Base-by-base conservation (phyloP, 176 grass and related monocot genomes). In the Aegilops sharonensis region DNA sequence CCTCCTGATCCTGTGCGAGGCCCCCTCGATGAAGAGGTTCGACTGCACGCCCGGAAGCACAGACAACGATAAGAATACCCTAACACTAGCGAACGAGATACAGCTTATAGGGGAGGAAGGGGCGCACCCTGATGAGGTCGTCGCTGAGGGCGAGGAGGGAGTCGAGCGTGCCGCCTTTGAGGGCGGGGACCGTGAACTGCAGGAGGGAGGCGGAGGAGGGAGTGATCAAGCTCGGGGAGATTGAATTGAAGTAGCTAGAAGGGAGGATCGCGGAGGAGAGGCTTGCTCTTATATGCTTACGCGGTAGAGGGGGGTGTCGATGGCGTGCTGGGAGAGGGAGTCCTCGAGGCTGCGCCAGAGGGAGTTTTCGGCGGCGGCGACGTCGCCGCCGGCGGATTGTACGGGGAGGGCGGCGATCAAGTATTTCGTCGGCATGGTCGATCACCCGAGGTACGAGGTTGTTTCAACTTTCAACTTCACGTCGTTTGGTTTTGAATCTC, bases 101-200 rank as follows among this genome's bases (percentile, higher is more conserved):
- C 0, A 17, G 11, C n/a, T 45, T 73, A 5, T 27, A 30, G 39
- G n/a, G 37, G 11, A 72, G 40, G 37, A 47, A 6, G 40, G 12
- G 71, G 40, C 71, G 40, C 13, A 98, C 97, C 97, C 88, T 98
- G n/a, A 86, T 67, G 57, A 99, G 88, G 54, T 96, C 92, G 76
- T 99, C 97, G 86, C 90, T 92, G 89, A 99, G 90, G 14, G 89
- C 79, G 77, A 99, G 86, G 70, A 99, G 92, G 21, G 97, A 93
- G 78, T 99, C 90, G 29, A 96, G 81, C 32, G 94, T 91, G 81
- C 97, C 96, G 29, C 92, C 82, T 56, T 89, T 91, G 75, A 96
- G 85, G 77, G 92, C 87, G 36, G 94, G 92, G 14, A 88, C 70
- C 62, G 92, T 92, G 78, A 98, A 98, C 94, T 96, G 88, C 83